phyloP scores from a whole-genome alignment of 2,329 filamentous ascomycete genomes.

The Cercospora sojina region DNA sequence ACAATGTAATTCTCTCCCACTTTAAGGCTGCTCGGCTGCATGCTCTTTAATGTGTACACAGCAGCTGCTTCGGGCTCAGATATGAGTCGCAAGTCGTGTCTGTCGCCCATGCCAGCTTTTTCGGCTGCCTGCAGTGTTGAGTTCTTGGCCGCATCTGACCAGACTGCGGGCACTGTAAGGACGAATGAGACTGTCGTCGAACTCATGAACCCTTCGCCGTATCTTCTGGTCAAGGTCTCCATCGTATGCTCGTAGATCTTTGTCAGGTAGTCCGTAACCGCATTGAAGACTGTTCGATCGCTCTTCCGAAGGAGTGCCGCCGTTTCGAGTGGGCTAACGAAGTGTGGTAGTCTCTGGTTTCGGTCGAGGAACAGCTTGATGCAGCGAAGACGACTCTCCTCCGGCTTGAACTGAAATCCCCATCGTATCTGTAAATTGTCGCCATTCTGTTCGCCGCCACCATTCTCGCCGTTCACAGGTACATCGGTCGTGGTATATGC shows the following conservation, averaged over 20 bases:
- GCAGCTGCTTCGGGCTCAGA: conserved; percentile 78
- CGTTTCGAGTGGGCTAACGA: conserved; percentile 74
- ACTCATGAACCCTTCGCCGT: conserved; percentile 76
- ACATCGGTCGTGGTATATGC: conserved; percentile 55
- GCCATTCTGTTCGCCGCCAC: conserved; percentile 3
- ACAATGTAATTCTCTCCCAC: conserved; percentile 63
- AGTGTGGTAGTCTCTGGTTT: conserved; percentile 76
- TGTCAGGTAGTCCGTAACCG: conserved; percentile 75
- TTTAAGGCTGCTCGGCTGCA: conserved; percentile 71
- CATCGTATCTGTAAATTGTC: conserved; percentile 56
- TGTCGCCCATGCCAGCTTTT: conserved; percentile 71
- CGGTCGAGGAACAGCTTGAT: conserved; percentile 83
- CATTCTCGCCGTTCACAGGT: neutral
- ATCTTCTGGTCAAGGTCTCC: conserved; percentile 70
- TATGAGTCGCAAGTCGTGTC: conserved; percentile 72
- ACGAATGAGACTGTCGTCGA: conserved; percentile 76
- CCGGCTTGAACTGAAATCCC: conserved; percentile 80
- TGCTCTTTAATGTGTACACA: conserved; percentile 75
- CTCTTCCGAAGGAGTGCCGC: conserved; percentile 71
- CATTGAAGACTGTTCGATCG: conserved; percentile 65
- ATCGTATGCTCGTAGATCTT: conserved; percentile 76
- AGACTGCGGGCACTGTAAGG: conserved; percentile 78
- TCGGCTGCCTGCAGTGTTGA: conserved; percentile 76
- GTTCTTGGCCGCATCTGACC: conserved; percentile 83
- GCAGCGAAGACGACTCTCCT: conserved; percentile 72